A percentile compares a stretch with the other conserved stretches of the same genome.
Conservation (phyloP, 345 rosid genomes). For the Fremontodendron californicum region DNA sequence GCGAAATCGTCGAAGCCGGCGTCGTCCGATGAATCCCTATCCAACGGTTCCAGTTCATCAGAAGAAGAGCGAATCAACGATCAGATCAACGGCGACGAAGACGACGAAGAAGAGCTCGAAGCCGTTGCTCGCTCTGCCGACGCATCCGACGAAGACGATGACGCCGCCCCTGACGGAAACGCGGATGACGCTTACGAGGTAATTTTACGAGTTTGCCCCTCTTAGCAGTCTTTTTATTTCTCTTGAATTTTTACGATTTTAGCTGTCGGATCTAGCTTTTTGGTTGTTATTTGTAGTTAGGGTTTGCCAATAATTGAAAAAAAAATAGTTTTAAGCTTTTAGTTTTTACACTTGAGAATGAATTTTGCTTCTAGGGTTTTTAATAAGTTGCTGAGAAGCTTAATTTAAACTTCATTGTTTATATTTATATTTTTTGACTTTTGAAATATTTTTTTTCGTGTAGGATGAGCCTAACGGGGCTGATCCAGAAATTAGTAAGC, state of each 20-base stretch:
- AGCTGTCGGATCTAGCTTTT: slow-evolving; percentile 14
- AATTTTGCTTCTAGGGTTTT: neutral
- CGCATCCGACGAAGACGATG: slow-evolving; percentile 65
- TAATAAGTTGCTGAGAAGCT: neutral
- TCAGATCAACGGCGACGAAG: slow-evolving; percentile 61
- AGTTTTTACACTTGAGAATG: neutral
- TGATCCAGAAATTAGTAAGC: slow-evolving; percentile 61
- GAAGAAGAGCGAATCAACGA: slow-evolving; percentile 64
- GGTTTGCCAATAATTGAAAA: neutral
- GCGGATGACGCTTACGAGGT: slow-evolving; percentile 55
- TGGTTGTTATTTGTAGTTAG: slow-evolving; percentile 5
- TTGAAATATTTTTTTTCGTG: neutral
- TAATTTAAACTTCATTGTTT: neutral
- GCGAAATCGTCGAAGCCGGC: slow-evolving; percentile 50
- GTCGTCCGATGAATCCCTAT: slow-evolving; percentile 70
- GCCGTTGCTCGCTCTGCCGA: slow-evolving; percentile 90
- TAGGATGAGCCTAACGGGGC: slow-evolving; percentile 51
- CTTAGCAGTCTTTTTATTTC: neutral
- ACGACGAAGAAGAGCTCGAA: slow-evolving; percentile 91
- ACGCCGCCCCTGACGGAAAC: slow-evolving; percentile 27
- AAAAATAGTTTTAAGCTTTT: no score
- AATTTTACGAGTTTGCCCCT: neutral
- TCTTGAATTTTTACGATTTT: neutral
- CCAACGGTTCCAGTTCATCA: slow-evolving; percentile 56
- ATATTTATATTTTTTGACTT: neutral